Percentiles rank a stretch among this genome's conserved stretches.
Conservation (phyloP, 1,284 basidiomycete genomes). For the Irpex lacteus region DNA sequence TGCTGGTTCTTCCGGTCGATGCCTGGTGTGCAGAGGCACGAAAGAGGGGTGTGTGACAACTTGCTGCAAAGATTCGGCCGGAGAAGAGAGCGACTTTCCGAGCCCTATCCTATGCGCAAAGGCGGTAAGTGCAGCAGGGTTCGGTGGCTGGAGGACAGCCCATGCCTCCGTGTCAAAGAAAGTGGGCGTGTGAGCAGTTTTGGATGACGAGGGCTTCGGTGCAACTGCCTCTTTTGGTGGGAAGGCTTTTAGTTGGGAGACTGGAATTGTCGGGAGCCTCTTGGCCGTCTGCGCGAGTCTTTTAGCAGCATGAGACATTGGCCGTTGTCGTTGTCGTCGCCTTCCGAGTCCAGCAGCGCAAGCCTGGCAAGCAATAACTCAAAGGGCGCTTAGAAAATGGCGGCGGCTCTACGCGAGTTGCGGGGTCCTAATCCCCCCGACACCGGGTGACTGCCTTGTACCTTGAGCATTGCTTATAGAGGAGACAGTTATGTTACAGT, state of each 20-base stretch:
- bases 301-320: slow-evolving; percentile 58
- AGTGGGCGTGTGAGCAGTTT: slow-evolving; percentile 20
- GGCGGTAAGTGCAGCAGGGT: slow-evolving; percentile 67
- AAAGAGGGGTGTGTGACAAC: slow-evolving; percentile 85
- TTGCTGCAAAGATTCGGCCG: slow-evolving; percentile 55
- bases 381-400: not conserved
- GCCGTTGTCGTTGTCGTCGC: slow-evolving; percentile 23
- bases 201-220: slow-evolving; percentile 22
- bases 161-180: slow-evolving; percentile 63
- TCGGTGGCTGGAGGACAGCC: slow-evolving; percentile 72
- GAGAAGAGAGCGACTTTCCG: slow-evolving; percentile 44
- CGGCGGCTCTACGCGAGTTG: not conserved
- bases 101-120: slow-evolving; percentile 77
- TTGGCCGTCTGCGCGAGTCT: slow-evolving; percentile 57
- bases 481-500: not conserved
- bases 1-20: slow-evolving; percentile 48
- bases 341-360: slow-evolving; percentile 12
- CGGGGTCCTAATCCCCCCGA: not conserved
- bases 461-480: not conserved
- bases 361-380: not conserved
- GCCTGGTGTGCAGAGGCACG: slow-evolving; percentile 49
- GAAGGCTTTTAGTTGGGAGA: slow-evolving; percentile 50
- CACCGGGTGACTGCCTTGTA: not conserved
- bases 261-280: slow-evolving; percentile 54
- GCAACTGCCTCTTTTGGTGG: slow-evolving; percentile 60